Evolutionary conservation across 306 rosid species (phyloP), one percentile per base, ranked within the genome.

Genomic region (Dryas drummondii): DNA sequence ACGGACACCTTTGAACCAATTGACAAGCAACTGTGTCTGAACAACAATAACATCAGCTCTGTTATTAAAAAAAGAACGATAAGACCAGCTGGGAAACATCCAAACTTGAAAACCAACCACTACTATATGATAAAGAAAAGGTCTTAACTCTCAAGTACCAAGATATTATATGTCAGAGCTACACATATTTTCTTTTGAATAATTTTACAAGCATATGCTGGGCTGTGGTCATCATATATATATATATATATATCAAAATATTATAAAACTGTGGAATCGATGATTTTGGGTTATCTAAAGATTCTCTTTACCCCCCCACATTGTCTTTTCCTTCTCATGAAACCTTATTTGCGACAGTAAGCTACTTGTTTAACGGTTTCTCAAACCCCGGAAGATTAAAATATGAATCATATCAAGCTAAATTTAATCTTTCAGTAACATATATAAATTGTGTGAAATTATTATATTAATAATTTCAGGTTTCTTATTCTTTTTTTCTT

Each of bases 291-390:
- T 75, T 75, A 44, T 75, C 79, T 4, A 5, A 70, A 70, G 88
- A 87, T 88, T 83, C 96, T 55, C 59, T 50, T 70, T 62, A 68
- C 71, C 72, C 49, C 71, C 72, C 49, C 71, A 51, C 60, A 56
- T 88, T 87, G 97, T 88, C 97, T 83, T 85, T 84, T 75, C 78
- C 64, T 71, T 50, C 66, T 14, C 71, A 40, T 11, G 67, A 86
- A 70, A 84, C 60, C 11, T 60, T 83, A 76, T 58, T 61, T 88
- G 76, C 82, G 61, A 79, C 82, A 15, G 84, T 76, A 84, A 75
- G 70, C 51, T 32, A 14, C 73, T 58, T 51, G 47, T 77, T 76
- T 49, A 84, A 71, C 17, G 66, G 77, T 66, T 79, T 41, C 32
- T 52, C 69, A 65, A 65, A 65, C 51, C 9, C 52, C n/a, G 19